phyloP scores from a whole-genome alignment of 768 basidiomycete genomes.

The Boletus sp. region DNA sequence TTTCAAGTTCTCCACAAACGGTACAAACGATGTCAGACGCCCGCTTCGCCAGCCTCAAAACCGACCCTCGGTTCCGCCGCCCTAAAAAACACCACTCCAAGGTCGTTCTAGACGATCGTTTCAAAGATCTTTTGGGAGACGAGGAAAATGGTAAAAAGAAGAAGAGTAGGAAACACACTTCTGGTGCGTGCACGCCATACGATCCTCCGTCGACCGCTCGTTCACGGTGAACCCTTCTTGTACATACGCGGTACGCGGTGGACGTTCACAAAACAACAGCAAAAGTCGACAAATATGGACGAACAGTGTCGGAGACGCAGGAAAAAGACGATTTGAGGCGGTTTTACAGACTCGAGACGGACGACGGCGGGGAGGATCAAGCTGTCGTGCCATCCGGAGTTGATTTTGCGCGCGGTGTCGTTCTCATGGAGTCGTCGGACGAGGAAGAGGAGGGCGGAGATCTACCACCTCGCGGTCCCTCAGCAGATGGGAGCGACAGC shows the following conservation, averaged over 20 bases:
- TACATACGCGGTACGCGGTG: no score
- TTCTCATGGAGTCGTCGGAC: conserved; percentile 83
- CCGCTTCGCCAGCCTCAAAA: conserved; percentile 83
- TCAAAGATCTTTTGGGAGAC: conserved; percentile 72
- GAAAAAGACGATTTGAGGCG: conserved; percentile 74
- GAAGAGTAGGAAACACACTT: conserved; percentile 33
- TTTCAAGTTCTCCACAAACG: not conserved
- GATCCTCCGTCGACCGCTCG: not conserved
- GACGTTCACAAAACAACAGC: conserved; percentile 29
- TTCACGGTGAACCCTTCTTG: not conserved
- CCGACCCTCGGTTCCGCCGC: conserved; percentile 90
- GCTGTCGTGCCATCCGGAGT: conserved; percentile 33
- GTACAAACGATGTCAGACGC: conserved; percentile 58
- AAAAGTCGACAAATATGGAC: conserved; percentile 89
- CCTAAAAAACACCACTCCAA: conserved; percentile 79
- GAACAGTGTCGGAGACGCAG: conserved; percentile 61
- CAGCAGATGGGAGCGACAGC: conserved; percentile 42
- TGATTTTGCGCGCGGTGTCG: conserved; percentile 91
- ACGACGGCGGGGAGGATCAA: conserved; percentile 27
- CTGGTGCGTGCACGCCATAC: conserved; percentile 10
- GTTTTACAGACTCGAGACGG: conserved; percentile 71
- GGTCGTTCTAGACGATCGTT: conserved; percentile 88
- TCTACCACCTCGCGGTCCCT: not conserved
- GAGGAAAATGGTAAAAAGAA: conserved; percentile 39
- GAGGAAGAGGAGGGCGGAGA: conserved; percentile 52